Evolutionary conservation across 768 basidiomycete genomes (phyloP).

Genomic region (Naganishia friedmannii): DNA sequence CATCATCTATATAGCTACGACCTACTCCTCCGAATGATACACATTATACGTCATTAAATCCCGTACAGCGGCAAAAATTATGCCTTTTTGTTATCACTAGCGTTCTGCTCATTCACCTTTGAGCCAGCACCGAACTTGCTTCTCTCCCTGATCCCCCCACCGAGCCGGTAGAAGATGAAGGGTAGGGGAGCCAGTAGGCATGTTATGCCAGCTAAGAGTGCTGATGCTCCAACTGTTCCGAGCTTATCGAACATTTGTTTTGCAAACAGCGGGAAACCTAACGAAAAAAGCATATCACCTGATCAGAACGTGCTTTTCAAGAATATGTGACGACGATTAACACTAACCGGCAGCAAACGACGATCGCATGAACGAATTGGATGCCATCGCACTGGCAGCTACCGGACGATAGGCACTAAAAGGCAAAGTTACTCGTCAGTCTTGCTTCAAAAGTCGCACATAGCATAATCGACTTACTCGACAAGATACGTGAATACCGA

Average conservation of each 20-base stretch:
- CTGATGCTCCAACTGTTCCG: conserved; percentile 70
- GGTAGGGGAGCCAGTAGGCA: conserved; percentile 62
- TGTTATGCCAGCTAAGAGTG: conserved; percentile 66
- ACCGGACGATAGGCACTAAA: conserved; percentile 48
- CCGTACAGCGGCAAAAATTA: not conserved
- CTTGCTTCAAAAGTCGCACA: not conserved
- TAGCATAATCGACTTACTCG: conserved; percentile 34
- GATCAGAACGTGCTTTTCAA: not conserved
- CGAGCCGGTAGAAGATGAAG: conserved; percentile 55
- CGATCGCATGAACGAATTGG: conserved; percentile 61
- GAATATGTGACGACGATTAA: not conserved
- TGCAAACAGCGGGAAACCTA: conserved; percentile 59
- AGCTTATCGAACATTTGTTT: conserved; percentile 59
- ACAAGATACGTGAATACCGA: conserved; percentile 59
- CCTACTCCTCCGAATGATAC: not conserved
- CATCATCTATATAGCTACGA: not conserved
- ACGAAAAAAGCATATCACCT: not conserved
- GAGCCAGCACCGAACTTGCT: conserved; percentile 53
- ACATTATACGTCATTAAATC: not conserved
- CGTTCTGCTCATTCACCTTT: not conserved
- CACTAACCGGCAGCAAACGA: conserved; percentile 55
- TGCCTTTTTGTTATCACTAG: not conserved
- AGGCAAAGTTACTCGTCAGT: not conserved
- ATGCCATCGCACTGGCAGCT: conserved; percentile 59
- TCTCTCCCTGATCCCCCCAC: conserved; percentile 55